Evolutionary conservation across 495 filamentous ascomycete species (phyloP).

Genomic region (Aspergillus sparsus): DNA sequence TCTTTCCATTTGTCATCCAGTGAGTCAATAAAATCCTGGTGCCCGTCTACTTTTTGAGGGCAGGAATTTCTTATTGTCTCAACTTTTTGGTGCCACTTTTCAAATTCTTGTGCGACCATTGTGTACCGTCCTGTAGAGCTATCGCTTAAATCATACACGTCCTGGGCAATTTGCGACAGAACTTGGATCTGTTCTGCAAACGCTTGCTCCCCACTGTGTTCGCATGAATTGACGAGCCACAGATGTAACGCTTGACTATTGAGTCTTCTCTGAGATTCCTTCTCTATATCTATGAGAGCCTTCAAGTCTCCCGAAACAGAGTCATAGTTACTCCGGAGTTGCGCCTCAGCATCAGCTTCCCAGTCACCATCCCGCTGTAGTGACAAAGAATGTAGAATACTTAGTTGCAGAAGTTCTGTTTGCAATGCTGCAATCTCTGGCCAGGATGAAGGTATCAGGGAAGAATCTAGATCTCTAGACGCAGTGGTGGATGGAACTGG

Average conservation of each 20-base stretch:
- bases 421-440: conserved; percentile 65
- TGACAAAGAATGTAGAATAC: conserved; percentile 60
- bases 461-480: conserved; percentile 15
- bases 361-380: conserved; percentile 37
- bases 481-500: conserved; percentile 26
- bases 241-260: conserved; percentile 42
- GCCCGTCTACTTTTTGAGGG: conserved; percentile 15
- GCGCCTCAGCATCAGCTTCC: conserved; percentile 35
- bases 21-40: conserved; percentile 42
- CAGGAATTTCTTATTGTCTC: conserved; percentile 34
- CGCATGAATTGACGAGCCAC: conserved; percentile 42
- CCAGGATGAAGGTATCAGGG: conserved; percentile 42
- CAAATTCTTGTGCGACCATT: conserved; percentile 38
- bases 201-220: conserved; percentile 30
- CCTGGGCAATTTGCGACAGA: conserved; percentile 46
- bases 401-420: conserved; percentile 71
- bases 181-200: conserved; percentile 46
- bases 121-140: conserved; percentile 36
- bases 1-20: conserved; percentile 47
- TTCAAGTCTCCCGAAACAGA: conserved; percentile 39
- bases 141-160: conserved; percentile 39
- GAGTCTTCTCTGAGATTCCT: conserved; percentile 38
- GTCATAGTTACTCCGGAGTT: conserved; percentile 43
- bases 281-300: conserved; percentile 37
- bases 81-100: conserved; percentile 46